These are phyloP conservation scores for Cyclostephanos tholiformis DNA, from an alignment of 108 stramenopile genomes.

Conservation along the genomic window DNA sequence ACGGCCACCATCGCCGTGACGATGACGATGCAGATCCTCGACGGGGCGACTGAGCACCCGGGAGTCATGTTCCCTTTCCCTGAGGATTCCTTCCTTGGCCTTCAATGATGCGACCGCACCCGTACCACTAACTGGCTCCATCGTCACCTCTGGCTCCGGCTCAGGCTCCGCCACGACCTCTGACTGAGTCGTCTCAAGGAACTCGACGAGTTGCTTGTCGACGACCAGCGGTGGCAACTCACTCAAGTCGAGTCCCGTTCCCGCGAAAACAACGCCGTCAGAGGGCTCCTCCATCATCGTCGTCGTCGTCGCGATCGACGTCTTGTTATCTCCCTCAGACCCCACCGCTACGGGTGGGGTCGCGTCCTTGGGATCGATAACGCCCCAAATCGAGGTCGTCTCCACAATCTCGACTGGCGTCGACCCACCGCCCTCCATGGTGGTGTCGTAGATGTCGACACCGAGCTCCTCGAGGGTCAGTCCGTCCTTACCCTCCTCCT, in stretches of 20 bases:
- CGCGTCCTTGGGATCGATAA: not conserved
- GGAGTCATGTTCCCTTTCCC: not conserved
- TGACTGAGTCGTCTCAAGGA: not conserved
- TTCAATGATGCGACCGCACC: too few relatives aligned
- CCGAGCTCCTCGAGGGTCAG: not conserved
- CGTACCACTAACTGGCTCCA: not conserved
- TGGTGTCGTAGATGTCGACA: not conserved
- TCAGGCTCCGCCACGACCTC: not conserved
- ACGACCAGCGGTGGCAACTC: not conserved
- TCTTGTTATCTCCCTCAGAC: not conserved
- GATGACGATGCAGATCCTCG: not conserved
- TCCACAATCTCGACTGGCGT: not conserved
- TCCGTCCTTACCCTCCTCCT: not conserved
- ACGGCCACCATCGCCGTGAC: not conserved
- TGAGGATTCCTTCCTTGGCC: too few relatives aligned
- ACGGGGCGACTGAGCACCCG: not conserved
- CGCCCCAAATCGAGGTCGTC: not conserved
- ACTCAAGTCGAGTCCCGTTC: not conserved
- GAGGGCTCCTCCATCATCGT: not conserved
- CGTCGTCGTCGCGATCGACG: not conserved
- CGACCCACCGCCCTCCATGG: slow-evolving; percentile 2
- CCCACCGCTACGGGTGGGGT: not conserved
- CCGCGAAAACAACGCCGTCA: not conserved
- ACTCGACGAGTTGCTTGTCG: not conserved
- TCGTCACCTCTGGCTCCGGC: not conserved